These are phyloP conservation scores for Citrus mangshanensis DNA, from an alignment of 345 rosid genomes.

Conservation along the genomic window DNA sequence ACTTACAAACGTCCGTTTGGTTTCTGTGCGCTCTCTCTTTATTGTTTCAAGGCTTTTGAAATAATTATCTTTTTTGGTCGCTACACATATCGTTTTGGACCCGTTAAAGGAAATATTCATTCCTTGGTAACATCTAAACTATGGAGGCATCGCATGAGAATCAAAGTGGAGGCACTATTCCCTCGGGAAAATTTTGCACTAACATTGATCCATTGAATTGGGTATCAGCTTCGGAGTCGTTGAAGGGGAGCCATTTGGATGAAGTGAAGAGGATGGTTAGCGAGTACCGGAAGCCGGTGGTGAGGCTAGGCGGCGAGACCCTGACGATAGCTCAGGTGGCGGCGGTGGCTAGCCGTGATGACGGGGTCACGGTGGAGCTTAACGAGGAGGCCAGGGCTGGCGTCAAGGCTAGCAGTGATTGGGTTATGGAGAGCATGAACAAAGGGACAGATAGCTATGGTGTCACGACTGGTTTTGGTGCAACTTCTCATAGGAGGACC, in stretches of 20 bases:
- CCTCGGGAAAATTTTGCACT: neutral
- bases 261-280: conserved; percentile 41
- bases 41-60: too few species aligned
- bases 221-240: conserved; percentile 33
- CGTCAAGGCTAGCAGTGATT: conserved; percentile 38
- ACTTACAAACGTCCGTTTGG: too few species aligned
- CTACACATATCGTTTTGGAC: neutral
- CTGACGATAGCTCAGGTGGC: conserved; percentile 48
- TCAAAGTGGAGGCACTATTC: neutral
- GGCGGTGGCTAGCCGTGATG: conserved; percentile 19
- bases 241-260: conserved; percentile 48
- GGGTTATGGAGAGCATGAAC: conserved; percentile 35
- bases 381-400: conserved; percentile 23
- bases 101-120: neutral
- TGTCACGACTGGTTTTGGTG: conserved; percentile 42
- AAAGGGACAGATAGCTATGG: conserved; percentile 36
- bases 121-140: neutral
- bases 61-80: neutral
- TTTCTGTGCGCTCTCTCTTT: too few species aligned
- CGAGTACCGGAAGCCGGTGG: conserved; percentile 32
- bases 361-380: conserved; percentile 25
- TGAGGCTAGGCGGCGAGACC: conserved; percentile 33
- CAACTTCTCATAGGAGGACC: conserved; percentile 34
- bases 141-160: conserved; percentile 8
- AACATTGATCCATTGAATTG: conserved; percentile 39